These are phyloP conservation scores for Lasiosphaeris hirsuta DNA, from an alignment of 495 filamentous ascomycete species.

Conservation along the genomic window DNA sequence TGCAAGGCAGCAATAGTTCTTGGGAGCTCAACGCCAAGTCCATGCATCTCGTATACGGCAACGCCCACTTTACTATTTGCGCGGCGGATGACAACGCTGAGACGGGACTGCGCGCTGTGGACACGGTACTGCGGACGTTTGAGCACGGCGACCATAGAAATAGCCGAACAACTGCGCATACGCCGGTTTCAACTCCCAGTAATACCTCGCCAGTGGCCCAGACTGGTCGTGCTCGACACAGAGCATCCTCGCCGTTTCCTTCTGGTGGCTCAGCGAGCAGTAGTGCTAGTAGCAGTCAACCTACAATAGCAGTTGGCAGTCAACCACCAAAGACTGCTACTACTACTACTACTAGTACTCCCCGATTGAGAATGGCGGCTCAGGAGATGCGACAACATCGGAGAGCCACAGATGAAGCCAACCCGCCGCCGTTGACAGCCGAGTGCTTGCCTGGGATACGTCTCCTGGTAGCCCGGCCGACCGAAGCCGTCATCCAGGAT, in stretches of 20 bases:
- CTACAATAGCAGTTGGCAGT: too few relatives aligned
- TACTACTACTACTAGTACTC: too few relatives aligned
- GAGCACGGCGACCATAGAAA: background rate
- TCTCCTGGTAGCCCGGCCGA: constrained; percentile 14
- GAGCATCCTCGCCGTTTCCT: too few relatives aligned
- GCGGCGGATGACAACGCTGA: constrained; percentile 21
- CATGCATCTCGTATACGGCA: constrained; percentile 22
- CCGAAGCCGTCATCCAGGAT: constrained; percentile 12
- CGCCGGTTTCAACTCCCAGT: too few relatives aligned
- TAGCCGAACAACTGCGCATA: background rate
- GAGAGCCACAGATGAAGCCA: too few relatives aligned
- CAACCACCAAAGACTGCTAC: too few relatives aligned
- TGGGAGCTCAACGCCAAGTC: constrained; percentile 21
- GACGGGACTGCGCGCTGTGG: constrained; percentile 12
- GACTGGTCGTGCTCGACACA: too few relatives aligned
- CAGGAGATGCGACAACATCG: too few relatives aligned
- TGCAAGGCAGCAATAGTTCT: constrained; percentile 24
- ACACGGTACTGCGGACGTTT: background rate
- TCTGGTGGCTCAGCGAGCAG: too few relatives aligned
- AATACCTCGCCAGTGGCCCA: too few relatives aligned
- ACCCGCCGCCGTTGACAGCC: background rate
- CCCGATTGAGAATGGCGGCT: too few relatives aligned
- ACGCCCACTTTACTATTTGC: constrained; percentile 21
- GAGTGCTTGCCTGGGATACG: constrained; percentile 6
- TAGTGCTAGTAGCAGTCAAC: too few relatives aligned